A percentile compares a stretch with the other conserved stretches of the same genome.
Conservation (phyloP, 2,329 filamentous ascomycete genomes). For the Samsoniella hepiali region DNA sequence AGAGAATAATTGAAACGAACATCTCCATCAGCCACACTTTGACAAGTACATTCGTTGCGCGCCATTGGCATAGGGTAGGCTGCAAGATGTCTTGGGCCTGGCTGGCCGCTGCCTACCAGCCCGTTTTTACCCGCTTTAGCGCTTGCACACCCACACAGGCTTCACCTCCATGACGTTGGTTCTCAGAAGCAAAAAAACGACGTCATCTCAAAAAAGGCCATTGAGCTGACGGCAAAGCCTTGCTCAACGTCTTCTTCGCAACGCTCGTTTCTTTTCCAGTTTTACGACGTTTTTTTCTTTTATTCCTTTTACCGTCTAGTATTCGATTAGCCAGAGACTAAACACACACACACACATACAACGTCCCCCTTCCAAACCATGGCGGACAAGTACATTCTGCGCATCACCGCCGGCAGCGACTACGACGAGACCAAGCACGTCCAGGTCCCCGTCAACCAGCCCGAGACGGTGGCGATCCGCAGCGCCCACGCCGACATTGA, state of each 20-base stretch:
- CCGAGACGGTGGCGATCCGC: slow-evolving; percentile 59
- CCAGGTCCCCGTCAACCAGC: slow-evolving; percentile 70
- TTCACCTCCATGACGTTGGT: background rate
- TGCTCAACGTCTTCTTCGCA: no score
- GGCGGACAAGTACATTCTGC: slow-evolving; percentile 73
- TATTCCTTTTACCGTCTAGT: no score
- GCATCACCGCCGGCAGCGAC: slow-evolving; percentile 73
- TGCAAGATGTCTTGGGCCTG: background rate
- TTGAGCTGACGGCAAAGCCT: no score
- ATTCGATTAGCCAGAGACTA: no score
- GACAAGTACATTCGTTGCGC: background rate
- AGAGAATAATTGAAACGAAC: no score
- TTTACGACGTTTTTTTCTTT: background rate
- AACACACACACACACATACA: background rate
- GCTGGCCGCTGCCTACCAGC: background rate
- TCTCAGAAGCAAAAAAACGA: background rate
- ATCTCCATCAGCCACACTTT: no score
- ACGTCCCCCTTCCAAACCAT: slow-evolving; percentile 32
- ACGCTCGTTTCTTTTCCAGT: background rate
- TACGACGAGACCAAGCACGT: slow-evolving; percentile 74
- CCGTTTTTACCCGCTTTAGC: slow-evolving; percentile 10
- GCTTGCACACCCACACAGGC: background rate
- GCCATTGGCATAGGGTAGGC: slow-evolving; percentile 1
- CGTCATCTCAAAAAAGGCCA: background rate
- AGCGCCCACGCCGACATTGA: slow-evolving; percentile 62